Conservation (phyloP, 352 stramenopile species). For the Pythium biforme region DNA sequence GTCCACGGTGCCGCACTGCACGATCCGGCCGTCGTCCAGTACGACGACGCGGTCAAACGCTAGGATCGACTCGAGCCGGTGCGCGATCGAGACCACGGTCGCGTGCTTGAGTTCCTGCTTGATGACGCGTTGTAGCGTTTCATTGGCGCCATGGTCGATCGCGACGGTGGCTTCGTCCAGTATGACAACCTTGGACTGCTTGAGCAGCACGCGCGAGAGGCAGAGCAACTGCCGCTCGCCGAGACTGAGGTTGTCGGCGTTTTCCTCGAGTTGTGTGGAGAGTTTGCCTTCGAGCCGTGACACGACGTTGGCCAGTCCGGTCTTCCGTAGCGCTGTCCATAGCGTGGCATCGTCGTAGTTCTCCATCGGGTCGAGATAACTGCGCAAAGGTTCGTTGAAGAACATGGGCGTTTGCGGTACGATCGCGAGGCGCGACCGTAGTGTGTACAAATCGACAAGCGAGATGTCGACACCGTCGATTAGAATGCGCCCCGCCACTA, state of each 20-base stretch:
- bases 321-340: constrained; percentile 47
- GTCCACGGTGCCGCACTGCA: constrained; percentile 24
- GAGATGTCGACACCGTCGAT: constrained; percentile 35
- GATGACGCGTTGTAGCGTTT: constrained; percentile 58
- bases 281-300: constrained; percentile 30
- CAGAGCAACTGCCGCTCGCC: constrained; percentile 41
- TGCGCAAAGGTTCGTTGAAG: constrained; percentile 27
- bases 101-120: constrained; percentile 77
- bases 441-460: constrained; percentile 13
- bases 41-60: constrained; percentile 87
- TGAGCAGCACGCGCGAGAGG: constrained; percentile 32
- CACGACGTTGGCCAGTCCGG: constrained; percentile 13
- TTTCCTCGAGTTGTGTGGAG: constrained; percentile 53
- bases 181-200: constrained; percentile 31
- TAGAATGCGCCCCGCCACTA: constrained; percentile 20
- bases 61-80: constrained; percentile 91
- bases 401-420: constrained; percentile 28
- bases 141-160: constrained; percentile 43
- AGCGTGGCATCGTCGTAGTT: constrained; percentile 64
- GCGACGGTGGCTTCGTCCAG: constrained; percentile 51
- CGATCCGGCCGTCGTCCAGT: constrained; percentile 79
- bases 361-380: constrained; percentile 83
- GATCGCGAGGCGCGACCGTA: constrained; percentile 24
- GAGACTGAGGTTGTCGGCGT: constrained; percentile 74
- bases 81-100: constrained; percentile 93